Evolutionary conservation across 805 yeast genomes (phyloP), one percentile per base, ranked within the genome.

Genomic region (Schizosaccharomyces lindneri): DNA sequence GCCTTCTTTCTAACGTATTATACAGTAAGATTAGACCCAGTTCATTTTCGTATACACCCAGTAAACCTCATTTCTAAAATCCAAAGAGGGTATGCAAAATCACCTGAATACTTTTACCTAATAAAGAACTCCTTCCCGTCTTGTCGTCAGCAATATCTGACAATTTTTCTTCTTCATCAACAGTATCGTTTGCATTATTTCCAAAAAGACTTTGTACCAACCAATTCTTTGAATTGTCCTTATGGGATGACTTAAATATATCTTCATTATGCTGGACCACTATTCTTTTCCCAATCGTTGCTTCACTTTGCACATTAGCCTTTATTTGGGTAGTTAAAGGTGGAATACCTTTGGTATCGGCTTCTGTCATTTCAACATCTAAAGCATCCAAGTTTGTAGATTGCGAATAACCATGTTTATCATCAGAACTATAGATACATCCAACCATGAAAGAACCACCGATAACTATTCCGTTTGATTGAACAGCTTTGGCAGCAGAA

Each of bases 401-500:
- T 13, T 21, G 57, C 6, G 27, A 5, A 51, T 29, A 11, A 17
- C 15, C 21, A 7, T 57, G 19, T 17, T n/a, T 24, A 9, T 57
- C 43, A 19, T 39, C 31, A 9, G 48, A 27, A 29, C 31, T 48
- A 29, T 59, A 59, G 11, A 84, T 70, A 78, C 95, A 71, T 68
- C 95, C 81, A 69, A 82, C 70, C 70, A 78, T 67, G 70, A 74
- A 62, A 19, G 48, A 43, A 0, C 86, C 90, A 62, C 83, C 84
- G 67, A 83, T 79, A 5, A 82, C 77, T 13, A 76, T 70, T 3
- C 95, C 95, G 68, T 87, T 85, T 68, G 88, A 95, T 65, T 85
- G 82, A 55, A 89, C 73, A 0, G 98, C 96, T 62, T 95, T 81
- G 19, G 80, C 70, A 1, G 95, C 96, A 9, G 89, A 78, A 1